Base-by-base conservation (phyloP, 805 yeast species). In the Priceomyces haplophilus region DNA sequence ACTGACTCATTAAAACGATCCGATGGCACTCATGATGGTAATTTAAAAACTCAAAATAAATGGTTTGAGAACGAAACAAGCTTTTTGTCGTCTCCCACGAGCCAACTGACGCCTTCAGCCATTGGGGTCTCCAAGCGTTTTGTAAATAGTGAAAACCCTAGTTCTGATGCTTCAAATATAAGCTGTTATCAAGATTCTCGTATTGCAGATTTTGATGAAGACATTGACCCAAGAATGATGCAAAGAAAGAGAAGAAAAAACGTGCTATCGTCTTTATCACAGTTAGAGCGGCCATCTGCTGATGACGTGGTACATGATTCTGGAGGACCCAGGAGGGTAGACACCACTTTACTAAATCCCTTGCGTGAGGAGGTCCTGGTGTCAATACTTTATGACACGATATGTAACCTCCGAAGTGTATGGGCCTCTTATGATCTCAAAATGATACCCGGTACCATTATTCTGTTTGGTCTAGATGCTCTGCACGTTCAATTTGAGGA, bases 341-440 rank as follows among this genome's bases (percentile, higher is more conserved):
- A n/a, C 5, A n/a, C 4, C n/a, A n/a, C 8, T 27, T 27, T 27
- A 12, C 31, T 15, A 37, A 16, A 27, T 10, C 15, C 21, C 11
- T 12, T 54, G 4, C 20, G 49, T n/a, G 39, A 41, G 10, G 58
- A 54, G 29, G 12, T 8, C 1, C 49, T 40, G 48, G 42, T 41
- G 3, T 29, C 34, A 1, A 5, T 32, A 11, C 7, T 5, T 5
- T 32, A 15, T 30, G 21, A 38, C 1, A 43, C 50, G 17, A 51
- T 65, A 18, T 15, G 21, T 6, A 45, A 51, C 27, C 41, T 41
- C 0, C 47, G 48, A 5, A 69, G 77, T 35, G 82, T 80, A 1
- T 81, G 83, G 83, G 79, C 78, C 10, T 66, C 69, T 12, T 73
- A 70, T 48, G 68, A 71, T 43, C 64, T 75, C 33, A 73, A 70